Base-by-base conservation (phyloP, 2,329 filamentous ascomycete genomes). In the Venturia oleaginea region DNA sequence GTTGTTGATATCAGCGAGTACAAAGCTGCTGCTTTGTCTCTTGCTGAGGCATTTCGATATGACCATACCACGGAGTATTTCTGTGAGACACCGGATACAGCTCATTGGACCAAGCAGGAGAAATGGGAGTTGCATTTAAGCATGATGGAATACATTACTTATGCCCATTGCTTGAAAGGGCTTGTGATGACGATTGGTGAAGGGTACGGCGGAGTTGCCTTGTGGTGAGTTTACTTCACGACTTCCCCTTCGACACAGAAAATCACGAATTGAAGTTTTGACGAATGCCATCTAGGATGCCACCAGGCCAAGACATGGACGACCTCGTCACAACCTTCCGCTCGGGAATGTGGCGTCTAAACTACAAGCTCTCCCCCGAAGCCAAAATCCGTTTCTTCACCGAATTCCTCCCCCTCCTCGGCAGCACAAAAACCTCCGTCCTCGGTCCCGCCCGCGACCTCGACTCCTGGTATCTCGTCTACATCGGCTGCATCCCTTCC, bases 391-490 rank as follows among this genome's bases (percentile, higher is more conserved):
- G 91, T 68, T 92, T 91, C 82, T 92, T 90, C 76, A 77, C 80
- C 67, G 90, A 94, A 75, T 86, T 93, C 76, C 75, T 92, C 59
- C 89, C 90, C 19, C 80, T 91, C 57, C 82, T 94, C 68, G 85
- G 90, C 76, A 78, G 86, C 69, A 87, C 87, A 71, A 92, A 92
- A 79, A 78, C 81, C 66, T 80, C 84, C 67, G 81, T 89, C 67
- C 83, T 94, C 74, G 87, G 87, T 27, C 79, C 83, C 11, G 38
- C 38, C 46, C 82, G 85, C 61, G 87, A 91, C 72, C 74, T 80
- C 69, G 80, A 88, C 66, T 86, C 84, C 72, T 94, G 90, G 82
- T 94, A 94, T 74, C 85, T 95, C 64, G 89, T 92, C 59, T 94
- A 93, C 75, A 80, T 95, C 67, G 91, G 90, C 67, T 92, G 89